Base-by-base conservation (phyloP, 164 flowering plant genomes). In the Sextonia rubra region DNA sequence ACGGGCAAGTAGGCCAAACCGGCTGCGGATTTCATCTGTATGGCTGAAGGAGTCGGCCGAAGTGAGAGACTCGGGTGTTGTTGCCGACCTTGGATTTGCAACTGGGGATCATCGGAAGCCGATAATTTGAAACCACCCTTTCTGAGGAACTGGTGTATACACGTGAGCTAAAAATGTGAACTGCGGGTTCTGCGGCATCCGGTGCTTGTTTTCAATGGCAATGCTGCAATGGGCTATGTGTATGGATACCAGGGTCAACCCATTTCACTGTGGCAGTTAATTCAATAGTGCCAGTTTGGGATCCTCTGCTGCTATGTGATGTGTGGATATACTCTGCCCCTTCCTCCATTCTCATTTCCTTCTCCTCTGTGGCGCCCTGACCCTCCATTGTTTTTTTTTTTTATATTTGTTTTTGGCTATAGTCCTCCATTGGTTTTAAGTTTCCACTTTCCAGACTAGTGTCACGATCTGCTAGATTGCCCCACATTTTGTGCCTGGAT, bases 171-270 rank as follows among this genome's bases (percentile, higher is more conserved):
- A 0, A 0, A 91, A 93, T 32, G 52, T 73, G 12, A 78, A 83
- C 58, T 91, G 97, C 48, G 97, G 97, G 1, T 61, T 84, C 17
- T 91, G 98, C 68, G 85, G 86, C 3, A 72, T 80, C 1, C 73
- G 86, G 66, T 93, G 98, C 73, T 91, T 82, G 0, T 90, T 86
- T 72, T 71, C 84, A 4, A 4, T 82, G 88, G 89, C 85, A 85
- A 68, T 93, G 98, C 62, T 93, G 98, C 58, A 55, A 70, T 4
- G 93, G 95, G 1, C 8, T 81, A n/a, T n/a, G 4, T 93, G 98
- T 77, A 67, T 79, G 0, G 68, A 91, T 47, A 77, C 77, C 0
- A 88, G 83, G 25, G 17, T 71, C 0, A 83, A 77, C 68, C 91
- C 84, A 0, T 86, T 84, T 30, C 81, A 93, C 64, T 91, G 97